phyloP scores from a whole-genome alignment of 1,284 basidiomycete species.

The Neolentinus lepideus region DNA sequence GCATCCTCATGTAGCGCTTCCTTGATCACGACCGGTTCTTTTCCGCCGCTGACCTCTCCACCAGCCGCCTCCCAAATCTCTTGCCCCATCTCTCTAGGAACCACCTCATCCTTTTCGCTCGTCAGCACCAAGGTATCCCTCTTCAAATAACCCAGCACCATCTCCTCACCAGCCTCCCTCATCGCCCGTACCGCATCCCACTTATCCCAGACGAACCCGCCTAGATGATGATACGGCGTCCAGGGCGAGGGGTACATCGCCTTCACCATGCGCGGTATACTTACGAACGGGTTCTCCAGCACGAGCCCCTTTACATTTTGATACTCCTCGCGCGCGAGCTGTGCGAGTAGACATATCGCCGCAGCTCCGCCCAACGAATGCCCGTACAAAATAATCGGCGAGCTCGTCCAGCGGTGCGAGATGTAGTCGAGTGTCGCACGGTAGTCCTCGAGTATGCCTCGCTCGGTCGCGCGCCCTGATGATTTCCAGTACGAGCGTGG shows the following conservation, averaged over 20 bases:
- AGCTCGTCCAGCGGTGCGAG: conserved; percentile 21
- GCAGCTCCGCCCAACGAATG: conserved; percentile 44
- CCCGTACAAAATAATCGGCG: conserved; percentile 34
- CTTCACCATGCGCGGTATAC: conserved; percentile 41
- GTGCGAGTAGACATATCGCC: conserved; percentile 29
- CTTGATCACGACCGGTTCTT: conserved; percentile 21
- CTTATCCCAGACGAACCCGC: conserved; percentile 33
- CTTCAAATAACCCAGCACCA: conserved; percentile 16
- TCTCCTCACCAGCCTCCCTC: conserved; percentile 3
- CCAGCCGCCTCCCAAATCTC: conserved; percentile 8
- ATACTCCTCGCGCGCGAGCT: conserved; percentile 4
- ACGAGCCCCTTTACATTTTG: conserved; percentile 28
- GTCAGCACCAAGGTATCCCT: conserved; percentile 25
- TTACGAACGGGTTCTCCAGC: conserved; percentile 44
- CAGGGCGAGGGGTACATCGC: conserved; percentile 41
- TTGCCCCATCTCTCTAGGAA: conserved; percentile 36
- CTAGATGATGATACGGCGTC: conserved; percentile 43
- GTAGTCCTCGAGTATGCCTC: conserved; percentile 35
- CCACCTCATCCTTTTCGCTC: conserved; percentile 41
- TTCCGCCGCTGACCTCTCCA: conserved; percentile 3
- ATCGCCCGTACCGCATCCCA: conserved; percentile 36
- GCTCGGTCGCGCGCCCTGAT: conserved; percentile 23
- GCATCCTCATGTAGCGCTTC: conserved; percentile 37
- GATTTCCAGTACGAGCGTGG: conserved; percentile 39
- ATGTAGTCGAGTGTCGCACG: conserved; percentile 24